Percentiles rank a stretch among this genome's conserved stretches.
phyloP scores from a whole-genome alignment of 192 early-diverging fungal genomes.

The Spizellomyces sp. region DNA sequence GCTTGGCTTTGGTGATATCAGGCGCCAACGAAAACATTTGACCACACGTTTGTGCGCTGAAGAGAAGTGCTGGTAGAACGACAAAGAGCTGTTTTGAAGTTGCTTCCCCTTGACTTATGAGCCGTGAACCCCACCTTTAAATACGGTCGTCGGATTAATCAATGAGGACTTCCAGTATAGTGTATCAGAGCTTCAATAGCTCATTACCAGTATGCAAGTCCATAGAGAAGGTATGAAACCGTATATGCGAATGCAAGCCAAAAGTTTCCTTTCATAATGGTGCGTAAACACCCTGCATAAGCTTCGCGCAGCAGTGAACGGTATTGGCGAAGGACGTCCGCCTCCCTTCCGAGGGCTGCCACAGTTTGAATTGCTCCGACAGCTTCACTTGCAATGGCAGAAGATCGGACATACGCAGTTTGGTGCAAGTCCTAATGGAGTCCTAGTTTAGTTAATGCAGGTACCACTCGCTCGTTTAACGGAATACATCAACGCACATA shows the following conservation, averaged over 20 bases:
- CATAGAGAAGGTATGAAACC: slow-evolving; percentile 71
- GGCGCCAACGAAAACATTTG: slow-evolving; percentile 73
- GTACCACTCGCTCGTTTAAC: too few relatives aligned
- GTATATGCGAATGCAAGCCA: slow-evolving; percentile 74
- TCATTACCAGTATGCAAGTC: slow-evolving; percentile 73
- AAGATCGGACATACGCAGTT: slow-evolving; percentile 45
- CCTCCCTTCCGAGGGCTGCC: slow-evolving; percentile 66
- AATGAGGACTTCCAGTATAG: too few relatives aligned
- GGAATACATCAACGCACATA: not conserved
- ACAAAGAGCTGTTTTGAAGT: slow-evolving; percentile 43
- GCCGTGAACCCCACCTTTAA: slow-evolving; percentile 65
- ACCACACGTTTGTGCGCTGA: slow-evolving; percentile 73
- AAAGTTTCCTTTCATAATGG: slow-evolving; percentile 63
- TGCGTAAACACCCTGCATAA: slow-evolving; percentile 63
- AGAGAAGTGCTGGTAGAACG: slow-evolving; percentile 46
- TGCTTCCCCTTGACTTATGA: slow-evolving; percentile 54
- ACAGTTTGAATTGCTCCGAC: slow-evolving; percentile 84
- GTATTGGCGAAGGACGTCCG: slow-evolving; percentile 68
- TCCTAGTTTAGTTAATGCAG: too few relatives aligned
- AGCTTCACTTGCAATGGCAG: slow-evolving; percentile 76
- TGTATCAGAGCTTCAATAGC: too few relatives aligned
- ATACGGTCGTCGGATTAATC: slow-evolving; percentile 4
- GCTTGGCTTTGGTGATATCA: slow-evolving; percentile 75
- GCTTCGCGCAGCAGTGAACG: slow-evolving; percentile 60
- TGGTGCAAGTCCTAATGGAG: slow-evolving; percentile 46